Evolutionary conservation across 2,329 filamentous ascomycete genomes (phyloP).

Genomic region (Cercospora zeina): DNA sequence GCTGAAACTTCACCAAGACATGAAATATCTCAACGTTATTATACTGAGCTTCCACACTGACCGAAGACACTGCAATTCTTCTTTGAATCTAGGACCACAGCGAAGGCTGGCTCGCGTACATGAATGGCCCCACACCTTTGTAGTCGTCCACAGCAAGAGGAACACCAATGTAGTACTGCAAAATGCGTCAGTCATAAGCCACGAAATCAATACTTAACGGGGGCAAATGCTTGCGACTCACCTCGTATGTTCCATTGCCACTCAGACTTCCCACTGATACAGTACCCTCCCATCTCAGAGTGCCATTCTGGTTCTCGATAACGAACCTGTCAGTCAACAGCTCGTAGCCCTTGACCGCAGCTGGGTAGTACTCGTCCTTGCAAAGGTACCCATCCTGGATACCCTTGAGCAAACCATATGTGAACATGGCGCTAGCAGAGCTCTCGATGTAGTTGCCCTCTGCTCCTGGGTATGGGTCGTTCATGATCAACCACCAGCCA

Average conservation of each 20-base stretch:
- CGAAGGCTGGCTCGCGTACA: slow-evolving; percentile 38
- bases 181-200: background rate
- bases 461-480: slow-evolving; percentile 52
- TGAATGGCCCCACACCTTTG: slow-evolving; percentile 47
- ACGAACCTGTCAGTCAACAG: slow-evolving; percentile 52
- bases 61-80: background rate
- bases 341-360: slow-evolving; percentile 48
- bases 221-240: too few species aligned
- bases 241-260: slow-evolving; percentile 53
- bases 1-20: too few species aligned
- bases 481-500: slow-evolving; percentile 61
- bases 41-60: background rate
- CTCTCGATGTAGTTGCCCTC: slow-evolving; percentile 60
- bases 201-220: too few species aligned
- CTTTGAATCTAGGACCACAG: slow-evolving; percentile 1
- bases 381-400: slow-evolving; percentile 43
- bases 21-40: too few species aligned
- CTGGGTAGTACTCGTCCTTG: slow-evolving; percentile 53
- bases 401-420: slow-evolving; percentile 55
- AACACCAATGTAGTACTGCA: slow-evolving; percentile 44
- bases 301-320: slow-evolving; percentile 50
- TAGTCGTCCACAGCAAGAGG: slow-evolving; percentile 42
- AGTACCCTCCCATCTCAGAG: slow-evolving; percentile 55
- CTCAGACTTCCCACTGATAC: slow-evolving; percentile 55
- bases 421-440: slow-evolving; percentile 60